These are phyloP conservation scores for Ettlia oleoabundans DNA, from an alignment of 139 green algal genomes.

Conservation along the genomic window DNA sequence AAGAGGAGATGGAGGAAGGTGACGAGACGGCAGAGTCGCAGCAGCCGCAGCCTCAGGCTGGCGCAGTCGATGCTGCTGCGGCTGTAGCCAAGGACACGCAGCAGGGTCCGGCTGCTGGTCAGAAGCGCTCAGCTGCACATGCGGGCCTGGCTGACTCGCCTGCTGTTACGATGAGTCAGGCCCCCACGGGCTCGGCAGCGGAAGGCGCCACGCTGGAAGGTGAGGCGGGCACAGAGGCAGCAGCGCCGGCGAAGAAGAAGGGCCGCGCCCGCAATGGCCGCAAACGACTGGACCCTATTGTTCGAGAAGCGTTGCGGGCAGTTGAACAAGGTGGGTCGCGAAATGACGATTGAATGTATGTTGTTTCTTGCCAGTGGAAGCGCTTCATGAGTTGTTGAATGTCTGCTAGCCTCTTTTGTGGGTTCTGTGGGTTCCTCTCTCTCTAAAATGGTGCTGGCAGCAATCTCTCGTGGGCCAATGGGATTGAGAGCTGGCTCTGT, in stretches of 20 bases:
- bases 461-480: too few relatives aligned
- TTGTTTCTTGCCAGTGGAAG: not conserved
- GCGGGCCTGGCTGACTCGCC: too few relatives aligned
- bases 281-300: conserved; percentile 38
- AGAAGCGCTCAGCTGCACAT: too few relatives aligned
- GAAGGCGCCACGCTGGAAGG: too few relatives aligned
- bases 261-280: not conserved
- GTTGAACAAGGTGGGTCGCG: conserved; percentile 15
- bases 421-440: not conserved
- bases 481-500: too few relatives aligned
- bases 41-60: not conserved
- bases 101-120: not conserved
- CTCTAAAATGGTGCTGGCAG: not conserved
- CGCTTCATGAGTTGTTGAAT: not conserved
- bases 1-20: not conserved
- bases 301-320: conserved; percentile 28
- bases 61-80: not conserved
- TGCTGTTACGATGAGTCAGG: too few relatives aligned
- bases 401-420: too few relatives aligned
- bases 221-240: not conserved
- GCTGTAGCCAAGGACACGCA: not conserved
- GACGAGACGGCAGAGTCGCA: not conserved
- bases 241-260: conserved; percentile 18
- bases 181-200: too few relatives aligned
- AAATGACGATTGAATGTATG: too few relatives aligned